Evolutionary conservation across 208 protist species (phyloP), one percentile per base, ranked within the genome.

Genomic region (Acanthamoeba divionensis): DNA sequence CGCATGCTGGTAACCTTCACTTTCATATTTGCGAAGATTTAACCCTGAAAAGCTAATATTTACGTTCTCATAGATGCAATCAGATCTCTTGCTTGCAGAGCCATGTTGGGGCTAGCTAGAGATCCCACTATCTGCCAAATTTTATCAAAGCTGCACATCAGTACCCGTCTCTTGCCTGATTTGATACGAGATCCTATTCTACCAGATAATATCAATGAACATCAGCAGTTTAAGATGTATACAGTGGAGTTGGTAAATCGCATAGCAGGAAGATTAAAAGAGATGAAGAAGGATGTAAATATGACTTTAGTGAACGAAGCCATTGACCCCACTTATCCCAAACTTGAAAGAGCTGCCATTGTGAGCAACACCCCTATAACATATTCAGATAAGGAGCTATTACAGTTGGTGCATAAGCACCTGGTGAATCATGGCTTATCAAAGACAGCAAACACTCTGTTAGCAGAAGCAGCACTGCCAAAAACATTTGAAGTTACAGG

Each of bases 121-220:
- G 91, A 93, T 29, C 33, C 91, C 0, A 83, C 80, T 8, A 92
- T 93, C 5, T 91, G 86, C 29, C 91, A 93, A 50, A 93, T 93
- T n/a, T 90, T 93, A 2, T 80, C 57, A 15, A 92, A 92, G 47
- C 62, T 93, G 1, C 75, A 93, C 26, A 65, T 88, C 57, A 75
- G 65, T 3, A 26, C 48, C 33, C 21, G 45, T 1, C 54, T 91
- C 18, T 26, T 90, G 21, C 65, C 73, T 0, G 89, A 91, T 29
- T 33, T 91, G n/a, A 63, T 91, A 41, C 48, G 66, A 24, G 69
- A 79, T 26, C 69, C 69, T 3, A 79, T 79, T 48, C 33, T 79
- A 24, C 69, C 69, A 1, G 69, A 79, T 33, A 79, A 79, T 48
- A 79, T 79, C n/a, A 79, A 79, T 18, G 69, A 79, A 24, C 69